Evolutionary conservation across 2,329 filamentous ascomycete genomes (phyloP).

Genomic region (Fusarium beomiforme): DNA sequence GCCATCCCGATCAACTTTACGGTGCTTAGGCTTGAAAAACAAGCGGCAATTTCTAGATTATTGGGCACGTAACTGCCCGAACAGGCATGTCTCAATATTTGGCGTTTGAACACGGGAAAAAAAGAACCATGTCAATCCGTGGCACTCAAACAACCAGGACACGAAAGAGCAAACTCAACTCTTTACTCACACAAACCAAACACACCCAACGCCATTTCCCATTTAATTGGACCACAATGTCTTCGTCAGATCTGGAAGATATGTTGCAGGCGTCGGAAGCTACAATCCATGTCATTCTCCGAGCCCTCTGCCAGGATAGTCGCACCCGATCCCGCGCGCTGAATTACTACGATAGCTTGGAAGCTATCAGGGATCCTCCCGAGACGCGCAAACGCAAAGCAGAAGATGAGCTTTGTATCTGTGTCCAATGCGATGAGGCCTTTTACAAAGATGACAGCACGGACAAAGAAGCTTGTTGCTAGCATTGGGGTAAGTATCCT

Average conservation of each 20-base stretch:
- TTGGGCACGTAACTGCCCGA: not conserved
- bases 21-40: not conserved
- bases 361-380: not conserved
- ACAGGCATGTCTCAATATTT: slow-evolving; percentile 10
- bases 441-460: slow-evolving; percentile 3
- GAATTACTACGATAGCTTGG: not conserved
- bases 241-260: not conserved
- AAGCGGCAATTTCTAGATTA: not conserved
- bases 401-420: slow-evolving; percentile 2
- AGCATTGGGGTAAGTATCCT: slow-evolving; percentile 25
- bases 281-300: slow-evolving; percentile 20
- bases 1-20: not conserved
- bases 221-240: not conserved
- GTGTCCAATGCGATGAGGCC: slow-evolving; percentile 9
- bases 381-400: slow-evolving; percentile 23
- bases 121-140: not conserved
- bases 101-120: not conserved
- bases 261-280: slow-evolving; percentile 5
- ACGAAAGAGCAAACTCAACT: not conserved
- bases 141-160: not conserved
- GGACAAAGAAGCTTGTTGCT: not conserved
- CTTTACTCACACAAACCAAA: not conserved
- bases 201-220: not conserved
- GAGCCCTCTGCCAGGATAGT: slow-evolving; percentile 17
- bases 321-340: not conserved